These are phyloP conservation scores for Diospyros lotus DNA, from an alignment of 148 eudicot genomes.

Conservation along the genomic window DNA sequence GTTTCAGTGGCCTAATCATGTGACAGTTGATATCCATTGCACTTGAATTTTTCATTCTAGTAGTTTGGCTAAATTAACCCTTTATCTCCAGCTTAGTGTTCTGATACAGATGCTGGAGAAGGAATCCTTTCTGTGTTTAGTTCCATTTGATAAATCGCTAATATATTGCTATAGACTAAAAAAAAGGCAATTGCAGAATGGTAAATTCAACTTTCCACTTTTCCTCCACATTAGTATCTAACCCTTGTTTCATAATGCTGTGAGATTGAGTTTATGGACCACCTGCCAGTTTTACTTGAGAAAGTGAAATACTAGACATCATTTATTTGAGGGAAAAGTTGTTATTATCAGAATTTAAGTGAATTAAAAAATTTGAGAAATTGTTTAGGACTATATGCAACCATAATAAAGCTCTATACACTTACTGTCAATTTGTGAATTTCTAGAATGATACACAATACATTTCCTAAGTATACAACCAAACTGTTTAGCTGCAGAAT, in stretches of 20 bases:
- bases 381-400: neutral
- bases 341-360: no score
- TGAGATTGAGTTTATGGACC: no score
- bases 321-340: no score
- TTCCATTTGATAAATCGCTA: neutral
- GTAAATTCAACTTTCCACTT: no score
- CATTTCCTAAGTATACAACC: neutral
- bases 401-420: neutral
- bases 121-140: neutral
- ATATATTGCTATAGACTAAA: neutral
- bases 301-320: no score
- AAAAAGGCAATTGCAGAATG: neutral
- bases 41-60: neutral
- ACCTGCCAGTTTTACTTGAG: no score
- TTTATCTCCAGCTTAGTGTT: neutral
- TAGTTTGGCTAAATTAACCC: neutral
- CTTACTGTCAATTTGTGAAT: neutral
- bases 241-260: no score
- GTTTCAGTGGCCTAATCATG: neutral
- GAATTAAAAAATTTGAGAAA: neutral
- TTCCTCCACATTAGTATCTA: no score
- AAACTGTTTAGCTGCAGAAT: neutral
- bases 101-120: neutral
- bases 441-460: neutral
- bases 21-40: neutral